phyloP scores from a whole-genome alignment of 257 asterid species.

The Buddleja alternifolia region DNA sequence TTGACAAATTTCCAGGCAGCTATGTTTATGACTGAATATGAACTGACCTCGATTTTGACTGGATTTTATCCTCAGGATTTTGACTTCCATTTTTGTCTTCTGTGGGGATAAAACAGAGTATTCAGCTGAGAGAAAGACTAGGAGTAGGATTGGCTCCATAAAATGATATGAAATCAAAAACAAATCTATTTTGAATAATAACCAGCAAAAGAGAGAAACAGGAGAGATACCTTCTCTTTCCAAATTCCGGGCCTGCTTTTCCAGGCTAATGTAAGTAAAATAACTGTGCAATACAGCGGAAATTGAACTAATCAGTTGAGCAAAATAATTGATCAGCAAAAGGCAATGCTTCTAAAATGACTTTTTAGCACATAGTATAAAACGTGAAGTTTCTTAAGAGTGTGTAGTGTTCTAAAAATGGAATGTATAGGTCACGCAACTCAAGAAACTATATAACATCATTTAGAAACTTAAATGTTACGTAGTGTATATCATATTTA shows the following conservation, averaged over 20 bases:
- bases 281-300: slow-evolving; percentile 51
- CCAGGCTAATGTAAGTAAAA: slow-evolving; percentile 75
- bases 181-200: neutral
- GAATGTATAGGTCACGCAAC: too few relatives aligned
- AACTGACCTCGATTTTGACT: slow-evolving; percentile 56
- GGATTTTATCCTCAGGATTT: slow-evolving; percentile 35
- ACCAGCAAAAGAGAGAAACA: slow-evolving; percentile 20
- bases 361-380: too few relatives aligned
- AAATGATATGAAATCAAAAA: neutral
- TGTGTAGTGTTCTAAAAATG: neutral
- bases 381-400: neutral
- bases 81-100: slow-evolving; percentile 39
- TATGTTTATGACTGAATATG: slow-evolving; percentile 7
- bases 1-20: neutral
- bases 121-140: slow-evolving; percentile 22
- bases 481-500: neutral
- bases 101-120: slow-evolving; percentile 26
- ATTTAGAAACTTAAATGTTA: neutral
- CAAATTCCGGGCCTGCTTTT: slow-evolving; percentile 65
- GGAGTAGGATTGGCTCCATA: neutral
- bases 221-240: slow-evolving; percentile 51
- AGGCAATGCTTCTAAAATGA: neutral
- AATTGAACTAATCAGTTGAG: slow-evolving; percentile 15
- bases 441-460: neutral
- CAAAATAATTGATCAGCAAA: neutral